phyloP scores from a whole-genome alignment of 106 monocot species.

The Xerophyta viscosa region DNA sequence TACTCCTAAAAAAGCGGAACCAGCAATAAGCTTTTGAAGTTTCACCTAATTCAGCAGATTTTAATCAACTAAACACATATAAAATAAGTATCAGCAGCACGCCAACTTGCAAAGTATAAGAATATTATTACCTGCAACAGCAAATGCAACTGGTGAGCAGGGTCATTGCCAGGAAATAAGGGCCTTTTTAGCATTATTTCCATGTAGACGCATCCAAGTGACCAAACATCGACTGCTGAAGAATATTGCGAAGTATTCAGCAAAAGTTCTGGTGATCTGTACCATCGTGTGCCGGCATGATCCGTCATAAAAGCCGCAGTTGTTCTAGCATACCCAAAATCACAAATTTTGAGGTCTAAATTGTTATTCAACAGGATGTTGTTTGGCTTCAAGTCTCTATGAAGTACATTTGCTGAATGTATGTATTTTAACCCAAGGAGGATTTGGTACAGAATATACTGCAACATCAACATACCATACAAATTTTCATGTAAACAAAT shows the following conservation, averaged over 20 bases:
- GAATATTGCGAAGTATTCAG: constrained; percentile 95
- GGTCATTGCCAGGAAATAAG: constrained; percentile 94
- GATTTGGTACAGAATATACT: constrained; percentile 98
- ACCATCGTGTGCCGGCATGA: constrained; percentile 98
- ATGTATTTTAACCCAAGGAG: constrained; percentile 96
- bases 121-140: constrained; percentile 67
- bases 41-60: too few species aligned
- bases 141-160: constrained; percentile 89
- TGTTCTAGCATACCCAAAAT: constrained; percentile 93
- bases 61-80: too few species aligned
- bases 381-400: constrained; percentile 98
- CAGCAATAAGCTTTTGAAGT: too few species aligned
- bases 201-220: constrained; percentile 99
- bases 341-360: constrained; percentile 95
- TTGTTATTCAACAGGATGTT: constrained; percentile 95
- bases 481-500: too few species aligned
- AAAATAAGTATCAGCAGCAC: too few species aligned
- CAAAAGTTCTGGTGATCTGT: constrained; percentile 85
- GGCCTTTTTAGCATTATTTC: constrained; percentile 91
- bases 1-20: too few species aligned
- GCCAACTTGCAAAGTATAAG: too few species aligned
- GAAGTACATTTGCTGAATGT: constrained; percentile 97
- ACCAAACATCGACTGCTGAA: constrained; percentile 97
- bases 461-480: too few species aligned
- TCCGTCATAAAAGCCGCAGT: constrained; percentile 99